Evolutionary conservation across 768 basidiomycete genomes (phyloP), one percentile per base, ranked within the genome.

Genomic region (Boletus barrowsii): DNA sequence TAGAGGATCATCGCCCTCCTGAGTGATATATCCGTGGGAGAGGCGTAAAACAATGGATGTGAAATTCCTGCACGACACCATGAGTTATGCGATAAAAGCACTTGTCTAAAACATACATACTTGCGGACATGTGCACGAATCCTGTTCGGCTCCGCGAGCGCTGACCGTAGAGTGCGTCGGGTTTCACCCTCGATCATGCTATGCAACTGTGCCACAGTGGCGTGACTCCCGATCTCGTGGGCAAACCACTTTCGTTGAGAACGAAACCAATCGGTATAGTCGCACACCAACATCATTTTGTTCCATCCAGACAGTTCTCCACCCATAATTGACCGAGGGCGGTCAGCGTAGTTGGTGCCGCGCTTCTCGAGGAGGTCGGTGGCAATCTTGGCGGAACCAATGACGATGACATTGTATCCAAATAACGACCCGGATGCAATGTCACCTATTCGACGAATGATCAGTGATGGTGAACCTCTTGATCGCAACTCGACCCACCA

Each of bases 341-440:
- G 59, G 30, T 62, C 60, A 10, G 78, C 76, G 55, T 76, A 81
- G 11, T 72, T 75, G 37, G 58, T 59, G 26, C 75, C 68, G 30
- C 76, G 71, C 53, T 74, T 79, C 56, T 81, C 77, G 8, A 81
- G 69, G 3, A 81, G 69, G 17, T 81, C 79, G 15, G 63, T 56
- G 15, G 74, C 70, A 7, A 71, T 73, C 42, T 68, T 61, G 13
- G 73, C 69, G 18, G 78, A 73, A 54, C 77, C 76, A 2, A 81
- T 57, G 35, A 80, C 55, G 20, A 79, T 64, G 40, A 80, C 65
- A 13, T 75, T 73, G 53, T 76, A 50, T 17, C 53, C 53, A 14
- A 58, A 39, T 1, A 61, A 24, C 26, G 45, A 51, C 26, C 13
- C 36, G 20, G 53, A 62, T 5, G 56, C 55, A 42, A 62, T 51